Evolutionary conservation across 2,329 filamentous ascomycete species (phyloP), one percentile per base, ranked within the genome.

Genomic region (Onygenales sp.): DNA sequence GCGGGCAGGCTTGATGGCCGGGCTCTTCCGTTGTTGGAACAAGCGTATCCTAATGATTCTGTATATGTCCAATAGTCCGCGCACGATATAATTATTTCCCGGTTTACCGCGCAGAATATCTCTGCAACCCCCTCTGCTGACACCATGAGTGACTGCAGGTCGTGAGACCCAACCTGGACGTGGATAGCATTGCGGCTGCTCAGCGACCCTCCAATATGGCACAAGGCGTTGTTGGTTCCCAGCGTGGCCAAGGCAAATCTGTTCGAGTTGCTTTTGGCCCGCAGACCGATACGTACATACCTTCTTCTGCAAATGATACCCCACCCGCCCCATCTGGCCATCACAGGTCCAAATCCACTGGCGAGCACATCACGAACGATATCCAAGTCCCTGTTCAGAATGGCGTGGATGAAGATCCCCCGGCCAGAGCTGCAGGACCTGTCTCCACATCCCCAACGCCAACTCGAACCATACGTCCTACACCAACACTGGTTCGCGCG

Each of bases 401-500:
- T 49, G 31, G 36, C 10, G 46, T 17, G 6, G 46, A 41, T 41
- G 46, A 9, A 32, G 41, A n/a, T 14, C 7, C 14, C 11, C 8
- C 41, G 7, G 7, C 13, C 2, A 8, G 9, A 38, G 17, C 33
- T 39, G 17, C 43, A 32, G 21, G 42, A 33, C 2, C 32, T 39
- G 42, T 11, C 7, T 35, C 39, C n/a, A 14, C 39, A 1, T 35
- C 39, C n/a, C 32, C 39, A 1, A 14, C 8, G 8, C 38, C 33
- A 51, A 33, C 31, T 11, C 55, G 42, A 43, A 61, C 58, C 43
- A 63, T 60, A 50, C 65, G 68, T 27, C 69, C 69, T 21, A 60
- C 60, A 42, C 71, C 74, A 8, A 64, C 67, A 57, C 54, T 76
- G 56, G 66, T 74, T 56, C 73, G 78, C 58, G 72, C 81, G 53